Evolutionary conservation across 257 asterid species (phyloP).

Genomic region (Ligustrum vulgare): DNA sequence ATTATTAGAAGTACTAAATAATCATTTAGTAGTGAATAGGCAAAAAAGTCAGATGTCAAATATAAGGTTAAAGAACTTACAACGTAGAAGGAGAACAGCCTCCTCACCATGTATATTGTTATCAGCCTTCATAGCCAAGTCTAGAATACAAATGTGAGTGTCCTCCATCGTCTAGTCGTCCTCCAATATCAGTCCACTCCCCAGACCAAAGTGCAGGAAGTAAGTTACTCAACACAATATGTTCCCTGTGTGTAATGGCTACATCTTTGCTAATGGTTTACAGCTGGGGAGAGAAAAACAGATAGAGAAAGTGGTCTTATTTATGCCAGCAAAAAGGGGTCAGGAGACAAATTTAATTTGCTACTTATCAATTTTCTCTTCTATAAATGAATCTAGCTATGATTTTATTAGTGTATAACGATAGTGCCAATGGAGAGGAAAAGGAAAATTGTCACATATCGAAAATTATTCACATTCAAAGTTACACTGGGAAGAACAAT

Average conservation of each 20-base stretch:
- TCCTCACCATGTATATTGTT: slow-evolving; percentile 51
- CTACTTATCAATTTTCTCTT: slow-evolving; percentile 2
- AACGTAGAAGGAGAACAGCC: slow-evolving; percentile 84
- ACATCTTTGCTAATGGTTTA: slow-evolving; percentile 76
- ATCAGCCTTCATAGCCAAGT: slow-evolving; percentile 67
- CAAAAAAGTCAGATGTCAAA: neutral
- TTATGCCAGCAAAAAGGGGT: neutral
- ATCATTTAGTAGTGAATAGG: slow-evolving; percentile 2
- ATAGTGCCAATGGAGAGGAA: neutral
- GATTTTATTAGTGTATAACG: too few relatives aligned
- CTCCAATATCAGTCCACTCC: slow-evolving; percentile 83
- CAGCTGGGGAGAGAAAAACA: slow-evolving; percentile 42
- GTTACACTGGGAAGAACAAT: neutral
- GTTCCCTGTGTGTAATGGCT: slow-evolving; percentile 42
- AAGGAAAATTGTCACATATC: neutral
- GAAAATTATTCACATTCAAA: neutral
- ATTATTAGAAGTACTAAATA: neutral
- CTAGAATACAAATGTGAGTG: slow-evolving; percentile 75
- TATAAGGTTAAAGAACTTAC: slow-evolving; percentile 62
- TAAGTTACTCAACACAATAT: slow-evolving; percentile 38
- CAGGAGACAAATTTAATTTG: neutral
- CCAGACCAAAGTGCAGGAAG: slow-evolving; percentile 72
- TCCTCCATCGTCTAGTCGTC: slow-evolving; percentile 81
- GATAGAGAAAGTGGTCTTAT: slow-evolving; percentile 6
- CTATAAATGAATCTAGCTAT: neutral